Percentiles rank a stretch among this genome's conserved stretches.
These are phyloP conservation scores for Phyllosticta paracitricarpa DNA, from an alignment of 2,329 filamentous ascomycete species.

Conservation along the genomic window DNA sequence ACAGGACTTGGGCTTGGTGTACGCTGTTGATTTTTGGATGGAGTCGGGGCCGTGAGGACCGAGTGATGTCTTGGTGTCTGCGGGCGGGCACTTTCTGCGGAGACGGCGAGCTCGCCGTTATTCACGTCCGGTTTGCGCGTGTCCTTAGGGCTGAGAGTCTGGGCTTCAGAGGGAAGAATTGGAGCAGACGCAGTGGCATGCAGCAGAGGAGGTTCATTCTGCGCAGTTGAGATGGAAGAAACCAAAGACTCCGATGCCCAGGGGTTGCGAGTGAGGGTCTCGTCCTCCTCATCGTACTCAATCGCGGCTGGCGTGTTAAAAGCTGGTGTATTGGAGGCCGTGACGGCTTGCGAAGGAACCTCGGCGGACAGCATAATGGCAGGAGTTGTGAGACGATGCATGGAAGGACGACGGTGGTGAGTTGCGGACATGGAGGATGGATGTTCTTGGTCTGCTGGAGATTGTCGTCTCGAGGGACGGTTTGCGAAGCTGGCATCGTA, in stretches of 20 bases:
- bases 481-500: not conserved
- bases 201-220: conserved; percentile 16
- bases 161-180: conserved; percentile 14
- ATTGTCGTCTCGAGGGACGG: not conserved
- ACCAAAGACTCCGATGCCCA: conserved; percentile 5
- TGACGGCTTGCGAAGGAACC: conserved; percentile 6
- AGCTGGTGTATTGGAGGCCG: not conserved
- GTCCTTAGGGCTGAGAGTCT: conserved; percentile 1
- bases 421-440: not conserved
- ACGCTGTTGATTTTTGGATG: not conserved
- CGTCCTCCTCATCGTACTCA: not conserved
- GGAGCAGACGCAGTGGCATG: conserved; percentile 22
- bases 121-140: not conserved
- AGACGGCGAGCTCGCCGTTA: conserved; percentile 2
- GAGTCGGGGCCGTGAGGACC: not conserved
- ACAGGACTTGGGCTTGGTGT: not conserved
- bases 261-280: conserved; percentile 5
- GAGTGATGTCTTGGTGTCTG: conserved; percentile 1
- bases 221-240: not conserved
- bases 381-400: conserved; percentile 4
- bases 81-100: not conserved
- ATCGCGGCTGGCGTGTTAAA: conserved; percentile 3
- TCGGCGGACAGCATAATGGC: conserved; percentile 3
- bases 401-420: conserved; percentile 4
- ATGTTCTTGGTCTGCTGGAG: not conserved